phyloP scores from a whole-genome alignment of 345 rosid species.

The Adansonia digitata region DNA sequence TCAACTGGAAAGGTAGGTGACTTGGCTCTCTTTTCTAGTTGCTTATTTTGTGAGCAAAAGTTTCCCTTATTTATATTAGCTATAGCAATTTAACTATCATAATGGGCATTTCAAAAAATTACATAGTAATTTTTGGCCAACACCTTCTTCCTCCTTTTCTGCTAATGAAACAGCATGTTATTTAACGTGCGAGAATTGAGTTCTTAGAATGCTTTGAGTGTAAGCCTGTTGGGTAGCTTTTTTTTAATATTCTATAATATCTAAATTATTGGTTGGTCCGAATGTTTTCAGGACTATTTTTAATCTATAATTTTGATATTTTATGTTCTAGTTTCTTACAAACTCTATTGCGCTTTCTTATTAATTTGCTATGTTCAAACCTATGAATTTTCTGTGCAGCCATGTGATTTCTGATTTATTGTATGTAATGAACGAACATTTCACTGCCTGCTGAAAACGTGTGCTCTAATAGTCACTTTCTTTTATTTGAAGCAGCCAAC shows the following conservation, averaged over 20 bases:
- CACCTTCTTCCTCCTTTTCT: not conserved
- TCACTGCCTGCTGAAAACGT: not conserved
- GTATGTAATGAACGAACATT: not conserved
- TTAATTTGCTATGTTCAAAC: not conserved
- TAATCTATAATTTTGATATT: not conserved
- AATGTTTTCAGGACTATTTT: not conserved
- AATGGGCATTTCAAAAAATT: not conserved
- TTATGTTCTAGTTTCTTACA: not conserved
- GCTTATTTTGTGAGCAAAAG: slow-evolving; percentile 5
- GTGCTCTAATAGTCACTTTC: slow-evolving; percentile 1
- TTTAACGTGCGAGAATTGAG: not conserved
- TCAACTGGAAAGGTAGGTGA: slow-evolving; percentile 82
- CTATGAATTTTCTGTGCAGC: not conserved
- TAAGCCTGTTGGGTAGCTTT: not conserved
- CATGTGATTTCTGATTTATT: not conserved
- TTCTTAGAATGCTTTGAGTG: not conserved
- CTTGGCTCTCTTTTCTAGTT: slow-evolving; percentile 14
- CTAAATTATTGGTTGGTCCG: not conserved
- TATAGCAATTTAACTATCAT: not conserved
- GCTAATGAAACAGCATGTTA: not conserved
- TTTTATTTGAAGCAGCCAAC: slow-evolving; percentile 63
- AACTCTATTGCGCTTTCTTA: not conserved
- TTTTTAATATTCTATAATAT: not conserved
- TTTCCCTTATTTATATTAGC: not conserved
- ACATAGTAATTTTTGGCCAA: not conserved